A percentile compares a stretch with the other conserved stretches of the same genome.
phyloP scores from a whole-genome alignment of 1,284 basidiomycete species.

The Malassezia obtusa region DNA sequence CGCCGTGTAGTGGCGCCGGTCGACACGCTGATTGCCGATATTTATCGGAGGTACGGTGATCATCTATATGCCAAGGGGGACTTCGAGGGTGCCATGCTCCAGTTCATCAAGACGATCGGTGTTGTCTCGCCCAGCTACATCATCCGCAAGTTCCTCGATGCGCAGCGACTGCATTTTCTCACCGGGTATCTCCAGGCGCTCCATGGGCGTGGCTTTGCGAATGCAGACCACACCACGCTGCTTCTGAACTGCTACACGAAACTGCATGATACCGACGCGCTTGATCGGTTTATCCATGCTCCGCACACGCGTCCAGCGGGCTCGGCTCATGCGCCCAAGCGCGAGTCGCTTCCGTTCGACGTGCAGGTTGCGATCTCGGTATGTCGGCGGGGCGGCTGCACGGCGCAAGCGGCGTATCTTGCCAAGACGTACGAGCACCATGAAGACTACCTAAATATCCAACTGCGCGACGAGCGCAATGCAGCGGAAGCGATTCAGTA shows the following conservation, averaged over 20 bases:
- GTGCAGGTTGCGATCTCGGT: slow-evolving; percentile 92
- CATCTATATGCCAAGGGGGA: slow-evolving; percentile 82
- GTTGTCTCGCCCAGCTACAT: slow-evolving; percentile 86
- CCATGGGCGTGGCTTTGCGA: slow-evolving; percentile 76
- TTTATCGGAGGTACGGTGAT: slow-evolving; percentile 66
- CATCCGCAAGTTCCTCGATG: slow-evolving; percentile 90
- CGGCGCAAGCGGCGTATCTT: slow-evolving; percentile 84
- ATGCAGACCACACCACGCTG: slow-evolving; percentile 91
- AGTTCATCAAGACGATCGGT: slow-evolving; percentile 83
- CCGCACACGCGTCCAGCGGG: background rate
- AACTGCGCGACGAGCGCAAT: slow-evolving; percentile 82
- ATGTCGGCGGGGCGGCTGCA: slow-evolving; percentile 90
- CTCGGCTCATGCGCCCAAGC: background rate
- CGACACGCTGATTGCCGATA: slow-evolving; percentile 37
- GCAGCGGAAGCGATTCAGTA: slow-evolving; percentile 73
- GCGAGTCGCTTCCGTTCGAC: slow-evolving; percentile 67
- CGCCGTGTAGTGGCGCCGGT: slow-evolving; percentile 15
- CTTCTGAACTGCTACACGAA: slow-evolving; percentile 73
- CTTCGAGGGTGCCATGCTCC: slow-evolving; percentile 82
- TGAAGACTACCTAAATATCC: slow-evolving; percentile 84
- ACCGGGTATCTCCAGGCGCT: slow-evolving; percentile 92
- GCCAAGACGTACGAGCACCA: slow-evolving; percentile 82
- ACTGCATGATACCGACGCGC: slow-evolving; percentile 74
- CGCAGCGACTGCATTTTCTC: slow-evolving; percentile 86
- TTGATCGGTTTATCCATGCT: slow-evolving; percentile 65